Conservation (phyloP, 1,284 basidiomycete species). For the Thecaphora thlaspeos region DNA sequence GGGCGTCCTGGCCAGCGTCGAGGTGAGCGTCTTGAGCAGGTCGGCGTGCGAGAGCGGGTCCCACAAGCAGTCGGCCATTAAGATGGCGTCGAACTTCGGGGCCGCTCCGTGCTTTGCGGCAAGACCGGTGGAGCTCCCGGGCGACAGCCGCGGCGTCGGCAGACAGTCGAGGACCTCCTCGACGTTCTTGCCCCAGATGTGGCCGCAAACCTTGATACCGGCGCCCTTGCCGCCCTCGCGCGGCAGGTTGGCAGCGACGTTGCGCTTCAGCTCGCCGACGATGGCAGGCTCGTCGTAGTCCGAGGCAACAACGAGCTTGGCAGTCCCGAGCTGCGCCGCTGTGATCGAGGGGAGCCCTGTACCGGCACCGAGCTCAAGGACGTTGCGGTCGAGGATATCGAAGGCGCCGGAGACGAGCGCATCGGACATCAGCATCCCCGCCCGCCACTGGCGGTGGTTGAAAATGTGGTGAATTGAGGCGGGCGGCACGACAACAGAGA, state of each 20-base stretch:
- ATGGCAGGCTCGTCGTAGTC: constrained; percentile 53
- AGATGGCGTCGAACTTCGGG: constrained; percentile 32
- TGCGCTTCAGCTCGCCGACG: constrained; percentile 43
- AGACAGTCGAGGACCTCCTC: constrained; percentile 49
- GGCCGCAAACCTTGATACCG: constrained; percentile 34
- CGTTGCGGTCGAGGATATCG: constrained; percentile 9
- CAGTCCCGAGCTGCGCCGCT: constrained; percentile 17
- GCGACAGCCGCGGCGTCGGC: constrained; percentile 5
- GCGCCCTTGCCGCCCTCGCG: background rate
- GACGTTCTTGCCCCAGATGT: constrained; percentile 46
- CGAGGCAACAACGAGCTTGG: constrained; percentile 33
- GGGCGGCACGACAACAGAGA: constrained; percentile 47
- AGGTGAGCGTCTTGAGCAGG: constrained; percentile 40
- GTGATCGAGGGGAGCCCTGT: constrained; percentile 49
- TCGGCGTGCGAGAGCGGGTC: constrained; percentile 50
- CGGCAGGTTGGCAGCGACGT: constrained; percentile 25
- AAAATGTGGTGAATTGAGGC: constrained; percentile 53
- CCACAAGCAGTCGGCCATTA: constrained; percentile 56
- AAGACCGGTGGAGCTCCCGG: background rate
- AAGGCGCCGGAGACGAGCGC: constrained; percentile 38
- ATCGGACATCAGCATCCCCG: constrained; percentile 54
- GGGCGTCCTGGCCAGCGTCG: constrained; percentile 12
- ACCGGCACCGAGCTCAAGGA: constrained; percentile 52
- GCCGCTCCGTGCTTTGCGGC: background rate
- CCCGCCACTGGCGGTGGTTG: constrained; percentile 56